phyloP scores from a whole-genome alignment of 2,329 filamentous ascomycete species.

The Verruconis gallopava region DNA sequence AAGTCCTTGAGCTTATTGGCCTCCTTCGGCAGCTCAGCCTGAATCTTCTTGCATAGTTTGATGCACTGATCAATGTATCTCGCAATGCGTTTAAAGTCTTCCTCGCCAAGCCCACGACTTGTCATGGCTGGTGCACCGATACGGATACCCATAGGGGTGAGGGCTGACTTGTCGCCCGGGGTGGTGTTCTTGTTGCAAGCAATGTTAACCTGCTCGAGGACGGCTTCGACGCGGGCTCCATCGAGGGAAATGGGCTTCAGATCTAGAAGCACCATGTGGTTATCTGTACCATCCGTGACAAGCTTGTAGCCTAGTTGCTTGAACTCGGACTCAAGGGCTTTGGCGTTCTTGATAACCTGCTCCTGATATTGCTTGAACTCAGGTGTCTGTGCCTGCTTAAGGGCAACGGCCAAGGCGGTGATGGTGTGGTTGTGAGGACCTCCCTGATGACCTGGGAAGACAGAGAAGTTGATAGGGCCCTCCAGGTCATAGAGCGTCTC shows the following conservation, averaged over 20 bases:
- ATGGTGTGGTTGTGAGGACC: conserved; percentile 99
- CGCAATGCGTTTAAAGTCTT: conserved; percentile 72
- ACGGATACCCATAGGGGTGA: conserved; percentile 83
- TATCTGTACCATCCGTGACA: conserved; percentile 90
- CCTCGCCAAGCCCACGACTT: conserved; percentile 77
- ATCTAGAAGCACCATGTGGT: conserved; percentile 88
- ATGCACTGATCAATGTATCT: conserved; percentile 80
- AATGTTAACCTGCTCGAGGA: conserved; percentile 84
- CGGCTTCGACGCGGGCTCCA: conserved; percentile 76
- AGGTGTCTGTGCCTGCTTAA: conserved; percentile 80
- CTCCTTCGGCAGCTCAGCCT: conserved; percentile 77
- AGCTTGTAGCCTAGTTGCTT: conserved; percentile 63
- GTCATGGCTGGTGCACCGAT: conserved; percentile 98
- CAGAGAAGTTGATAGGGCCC: conserved; percentile 83
- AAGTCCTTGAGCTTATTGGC: conserved; percentile 99
- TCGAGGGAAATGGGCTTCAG: conserved; percentile 82
- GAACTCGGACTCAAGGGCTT: conserved; percentile 66
- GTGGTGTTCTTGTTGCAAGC: conserved; percentile 99
- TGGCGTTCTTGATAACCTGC: conserved; percentile 79
- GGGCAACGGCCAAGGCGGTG: conserved; percentile 81
- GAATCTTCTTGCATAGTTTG: conserved; percentile 81
- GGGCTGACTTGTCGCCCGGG: conserved; percentile 82
- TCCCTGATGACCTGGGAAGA: conserved; percentile 96
- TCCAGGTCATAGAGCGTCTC: conserved; percentile 85
- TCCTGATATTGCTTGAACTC: conserved; percentile 92